These are phyloP conservation scores for Pythium brachiatum DNA, from an alignment of 352 stramenopile genomes.

Conservation along the genomic window DNA sequence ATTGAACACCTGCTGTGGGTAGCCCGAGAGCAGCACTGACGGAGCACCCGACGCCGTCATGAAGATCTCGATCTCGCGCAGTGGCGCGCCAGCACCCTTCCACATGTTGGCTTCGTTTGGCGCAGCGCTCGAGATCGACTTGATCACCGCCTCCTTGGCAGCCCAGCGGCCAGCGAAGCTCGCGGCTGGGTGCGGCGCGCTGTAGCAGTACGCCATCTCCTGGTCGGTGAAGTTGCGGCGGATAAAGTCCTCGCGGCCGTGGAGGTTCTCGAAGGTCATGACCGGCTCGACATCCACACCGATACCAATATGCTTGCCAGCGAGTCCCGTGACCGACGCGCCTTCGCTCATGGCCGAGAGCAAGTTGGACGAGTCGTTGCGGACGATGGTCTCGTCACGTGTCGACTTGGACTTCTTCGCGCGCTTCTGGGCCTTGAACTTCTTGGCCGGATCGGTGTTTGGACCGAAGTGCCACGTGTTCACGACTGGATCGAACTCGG, in stretches of 20 bases:
- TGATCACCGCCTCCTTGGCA: conserved; percentile 89
- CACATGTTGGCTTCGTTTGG: conserved; percentile 66
- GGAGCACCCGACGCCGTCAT: conserved; percentile 74
- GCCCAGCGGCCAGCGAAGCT: conserved; percentile 88
- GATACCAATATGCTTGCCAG: conserved; percentile 52
- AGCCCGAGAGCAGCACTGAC: conserved; percentile 71
- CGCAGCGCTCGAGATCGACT: conserved; percentile 82
- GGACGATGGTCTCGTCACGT: conserved; percentile 5
- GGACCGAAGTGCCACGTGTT: conserved; percentile 74
- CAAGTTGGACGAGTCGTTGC: conserved; percentile 43
- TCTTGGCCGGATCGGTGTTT: conserved; percentile 44
- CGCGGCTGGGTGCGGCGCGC: conserved; percentile 68
- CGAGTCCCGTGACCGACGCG: conserved; percentile 45
- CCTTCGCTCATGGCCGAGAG: conserved; percentile 55
- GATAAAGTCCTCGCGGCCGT: conserved; percentile 80
- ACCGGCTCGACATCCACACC: conserved; percentile 84
- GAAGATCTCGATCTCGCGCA: conserved; percentile 88
- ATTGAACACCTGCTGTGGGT: conserved; percentile 78
- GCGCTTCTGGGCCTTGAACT: conserved; percentile 34
- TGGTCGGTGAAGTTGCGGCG: conserved; percentile 87
- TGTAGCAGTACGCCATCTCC: conserved; percentile 85
- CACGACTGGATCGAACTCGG: conserved; percentile 59
- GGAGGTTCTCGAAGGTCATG: conserved; percentile 76
- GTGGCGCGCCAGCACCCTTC: conserved; percentile 63
- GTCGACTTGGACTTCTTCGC: conserved; percentile 22